Percentiles rank a stretch among this genome's conserved stretches.
phyloP scores from a whole-genome alignment of 1,284 basidiomycete genomes.

The Moniliella sp. region DNA sequence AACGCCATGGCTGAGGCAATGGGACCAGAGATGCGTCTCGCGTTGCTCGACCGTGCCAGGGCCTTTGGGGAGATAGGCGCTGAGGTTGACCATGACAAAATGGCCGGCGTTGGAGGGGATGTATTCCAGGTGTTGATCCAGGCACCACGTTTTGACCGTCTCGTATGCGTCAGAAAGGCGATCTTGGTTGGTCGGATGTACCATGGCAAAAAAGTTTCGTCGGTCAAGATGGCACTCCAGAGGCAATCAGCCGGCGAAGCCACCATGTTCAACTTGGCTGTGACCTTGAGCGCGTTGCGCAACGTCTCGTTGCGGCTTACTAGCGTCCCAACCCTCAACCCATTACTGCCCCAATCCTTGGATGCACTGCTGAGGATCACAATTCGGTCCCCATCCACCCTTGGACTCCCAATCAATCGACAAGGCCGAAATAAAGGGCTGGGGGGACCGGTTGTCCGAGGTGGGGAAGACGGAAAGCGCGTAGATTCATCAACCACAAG shows the following conservation, averaged over 20 bases:
- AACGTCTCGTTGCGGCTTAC: conserved; percentile 7
- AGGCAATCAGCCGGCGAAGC: conserved; percentile 41
- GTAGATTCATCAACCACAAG: conserved; percentile 6
- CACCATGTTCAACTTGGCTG: conserved; percentile 17
- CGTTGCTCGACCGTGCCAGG: not conserved
- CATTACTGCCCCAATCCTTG: not conserved
- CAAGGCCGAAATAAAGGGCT: conserved; percentile 5
- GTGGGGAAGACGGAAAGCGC: conserved; percentile 4
- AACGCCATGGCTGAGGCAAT: conserved; percentile 1
- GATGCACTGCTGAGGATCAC: conserved; percentile 2
- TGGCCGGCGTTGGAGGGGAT: conserved; percentile 6
- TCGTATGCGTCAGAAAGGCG: conserved; percentile 4
- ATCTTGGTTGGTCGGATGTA: conserved; percentile 41
- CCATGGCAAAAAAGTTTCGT: conserved; percentile 3
- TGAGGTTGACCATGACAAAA: conserved; percentile 56
- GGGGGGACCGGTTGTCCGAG: not conserved
- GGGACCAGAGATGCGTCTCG: conserved; percentile 5
- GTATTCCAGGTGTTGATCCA: conserved; percentile 4
- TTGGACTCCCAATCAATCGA: conserved; percentile 5
- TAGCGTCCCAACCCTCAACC: conserved; percentile 7
- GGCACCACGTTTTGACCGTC: conserved; percentile 3
- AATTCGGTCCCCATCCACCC: conserved; percentile 19
- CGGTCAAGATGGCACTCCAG: conserved; percentile 7
- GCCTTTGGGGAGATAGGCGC: conserved; percentile 55
- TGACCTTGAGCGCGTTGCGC: conserved; percentile 8